A percentile compares a stretch with the other conserved stretches of the same genome.
These are phyloP conservation scores for Chrysanthemum lavandulifolium DNA, from an alignment of 129 eudicot genomes.

Conservation along the genomic window DNA sequence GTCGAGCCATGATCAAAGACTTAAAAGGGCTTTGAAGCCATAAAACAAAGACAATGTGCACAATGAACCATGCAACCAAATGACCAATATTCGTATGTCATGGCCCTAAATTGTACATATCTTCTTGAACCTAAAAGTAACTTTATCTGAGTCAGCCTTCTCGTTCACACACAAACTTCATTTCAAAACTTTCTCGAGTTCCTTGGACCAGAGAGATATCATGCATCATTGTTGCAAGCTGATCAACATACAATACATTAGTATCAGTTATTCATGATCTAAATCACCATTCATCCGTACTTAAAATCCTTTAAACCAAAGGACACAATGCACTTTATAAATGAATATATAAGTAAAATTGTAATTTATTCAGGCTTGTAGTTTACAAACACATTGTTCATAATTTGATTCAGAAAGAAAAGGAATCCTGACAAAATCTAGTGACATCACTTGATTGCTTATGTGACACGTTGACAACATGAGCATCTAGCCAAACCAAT, in stretches of 20 bases:
- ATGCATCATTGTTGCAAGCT: conserved; percentile 66
- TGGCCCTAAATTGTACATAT: conserved; percentile 3
- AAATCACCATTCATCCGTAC: background rate
- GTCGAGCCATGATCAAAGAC: background rate
- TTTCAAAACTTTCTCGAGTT: conserved; percentile 2
- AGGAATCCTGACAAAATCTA: background rate
- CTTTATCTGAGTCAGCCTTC: conserved; percentile 5
- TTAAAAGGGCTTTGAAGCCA: background rate
- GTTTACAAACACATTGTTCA: conserved; percentile 1
- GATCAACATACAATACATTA: conserved; percentile 36
- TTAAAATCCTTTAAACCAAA: background rate
- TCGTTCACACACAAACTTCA: conserved; percentile 17
- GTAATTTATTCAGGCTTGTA: background rate
- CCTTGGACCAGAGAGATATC: conserved; percentile 26
- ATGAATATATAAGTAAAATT: no score
- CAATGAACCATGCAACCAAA: background rate
- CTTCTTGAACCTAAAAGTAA: conserved; percentile 12
- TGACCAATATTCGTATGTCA: no score
- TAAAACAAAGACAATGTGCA: background rate
- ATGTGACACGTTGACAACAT: no score
- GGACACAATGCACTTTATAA: background rate
- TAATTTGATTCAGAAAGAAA: conserved; percentile 9
- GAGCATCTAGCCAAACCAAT: conserved; percentile 10
- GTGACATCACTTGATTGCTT: background rate
- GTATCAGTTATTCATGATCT: conserved; percentile 14